Evolutionary conservation across 2,329 filamentous ascomycete species (phyloP).

Genomic region (Aspergillus terreus): DNA sequence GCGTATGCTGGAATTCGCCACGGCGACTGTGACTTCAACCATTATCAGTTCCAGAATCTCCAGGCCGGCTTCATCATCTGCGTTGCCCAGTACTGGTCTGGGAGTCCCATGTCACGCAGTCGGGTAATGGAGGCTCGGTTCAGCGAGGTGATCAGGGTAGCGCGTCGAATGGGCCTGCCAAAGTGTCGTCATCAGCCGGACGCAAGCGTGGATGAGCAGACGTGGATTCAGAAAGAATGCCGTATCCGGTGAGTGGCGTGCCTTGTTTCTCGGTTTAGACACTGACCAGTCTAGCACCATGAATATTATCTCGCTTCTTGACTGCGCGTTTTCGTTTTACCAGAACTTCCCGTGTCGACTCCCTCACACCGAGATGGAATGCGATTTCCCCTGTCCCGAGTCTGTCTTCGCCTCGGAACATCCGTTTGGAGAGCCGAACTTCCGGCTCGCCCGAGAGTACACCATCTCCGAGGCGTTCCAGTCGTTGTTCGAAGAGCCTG

Average conservation of each 20-base stretch:
- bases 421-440: slow-evolving; percentile 40
- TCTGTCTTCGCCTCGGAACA: slow-evolving; percentile 37
- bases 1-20: slow-evolving; percentile 25
- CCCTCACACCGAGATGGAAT: slow-evolving; percentile 38
- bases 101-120: slow-evolving; percentile 34
- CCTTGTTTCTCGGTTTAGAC: background rate
- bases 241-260: slow-evolving; percentile 34
- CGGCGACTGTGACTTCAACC: slow-evolving; percentile 19
- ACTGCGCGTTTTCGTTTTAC: slow-evolving; percentile 45
- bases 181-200: slow-evolving; percentile 36
- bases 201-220: slow-evolving; percentile 34
- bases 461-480: slow-evolving; percentile 39
- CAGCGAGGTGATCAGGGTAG: slow-evolving; percentile 39
- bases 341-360: slow-evolving; percentile 44
- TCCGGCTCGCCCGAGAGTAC: slow-evolving; percentile 33
- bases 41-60: slow-evolving; percentile 38
- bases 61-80: slow-evolving; percentile 43
- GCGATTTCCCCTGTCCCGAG: slow-evolving; percentile 43
- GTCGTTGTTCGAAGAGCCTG: slow-evolving; percentile 32
- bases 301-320: slow-evolving; percentile 38
- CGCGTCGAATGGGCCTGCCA: slow-evolving; percentile 36
- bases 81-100: slow-evolving; percentile 44
- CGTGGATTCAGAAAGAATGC: slow-evolving; percentile 45
- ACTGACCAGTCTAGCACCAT: slow-evolving; percentile 28
- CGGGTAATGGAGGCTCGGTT: slow-evolving; percentile 44